phyloP scores from a whole-genome alignment of 2,329 filamentous ascomycete species.

The Corynespora cassiicola region DNA sequence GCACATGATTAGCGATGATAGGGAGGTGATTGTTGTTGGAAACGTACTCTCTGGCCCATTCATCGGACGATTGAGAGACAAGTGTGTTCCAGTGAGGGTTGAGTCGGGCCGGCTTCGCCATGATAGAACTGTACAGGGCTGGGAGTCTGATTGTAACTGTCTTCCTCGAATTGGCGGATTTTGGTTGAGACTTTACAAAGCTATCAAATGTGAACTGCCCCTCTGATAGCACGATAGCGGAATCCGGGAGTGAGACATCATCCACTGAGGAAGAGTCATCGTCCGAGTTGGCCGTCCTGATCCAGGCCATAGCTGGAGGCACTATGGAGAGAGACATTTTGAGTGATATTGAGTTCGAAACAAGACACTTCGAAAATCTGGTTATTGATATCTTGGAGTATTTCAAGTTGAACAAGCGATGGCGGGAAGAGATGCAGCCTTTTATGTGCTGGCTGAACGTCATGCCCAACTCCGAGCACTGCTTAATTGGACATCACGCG shows the following conservation, averaged over 20 bases:
- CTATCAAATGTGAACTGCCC: not conserved
- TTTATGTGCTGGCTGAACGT: no score
- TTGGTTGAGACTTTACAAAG: not conserved
- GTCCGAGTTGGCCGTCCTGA: no score
- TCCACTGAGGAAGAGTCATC: no score
- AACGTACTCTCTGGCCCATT: constrained; percentile 1
- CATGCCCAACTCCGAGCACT: no score
- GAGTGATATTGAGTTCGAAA: not conserved
- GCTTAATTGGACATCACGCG: no score
- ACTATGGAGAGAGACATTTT: no score
- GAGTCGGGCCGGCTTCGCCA: not conserved
- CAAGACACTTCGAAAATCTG: not conserved
- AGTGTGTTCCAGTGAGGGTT: not conserved
- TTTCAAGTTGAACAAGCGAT: no score
- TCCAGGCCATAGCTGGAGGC: no score
- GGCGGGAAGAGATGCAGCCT: no score
- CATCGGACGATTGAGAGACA: not conserved
- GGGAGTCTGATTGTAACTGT: not conserved
- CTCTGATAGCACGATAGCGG: constrained; percentile 1
- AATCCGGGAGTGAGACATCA: not conserved
- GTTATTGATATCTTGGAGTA: no score
- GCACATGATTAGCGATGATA: no score
- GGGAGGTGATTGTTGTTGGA: no score
- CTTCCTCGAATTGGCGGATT: not conserved
- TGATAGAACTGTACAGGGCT: not conserved